Base-by-base conservation (phyloP, 345 rosid genomes). In the Carallia pectinifolia region DNA sequence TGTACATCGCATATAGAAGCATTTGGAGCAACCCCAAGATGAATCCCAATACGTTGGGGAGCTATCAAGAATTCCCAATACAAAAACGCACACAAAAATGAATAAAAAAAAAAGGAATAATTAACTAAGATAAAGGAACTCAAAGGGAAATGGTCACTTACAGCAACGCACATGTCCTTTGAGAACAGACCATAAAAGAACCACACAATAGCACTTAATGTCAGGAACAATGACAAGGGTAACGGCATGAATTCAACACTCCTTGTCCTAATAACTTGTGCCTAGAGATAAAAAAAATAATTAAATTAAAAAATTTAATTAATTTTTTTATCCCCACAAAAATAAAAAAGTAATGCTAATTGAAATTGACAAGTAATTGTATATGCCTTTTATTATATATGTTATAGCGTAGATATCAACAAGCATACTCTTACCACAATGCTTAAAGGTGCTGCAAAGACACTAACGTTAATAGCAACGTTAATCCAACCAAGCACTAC, bases 191-290 rank as follows among this genome's bases (percentile, higher is more conserved):
- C 99, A 53, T 91, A 95, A 33, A 80, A 78, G 72, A 92, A 90
- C 99, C 99, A 92, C 80, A 83, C 76, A 34, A 86, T 62, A 15
- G 99, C 99, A 64, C 89, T 86, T 68, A 92, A 31, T 27, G 97
- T 92, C 36, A 95, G 93, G 82, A 81, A 90, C 76, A 92, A 81
- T 15, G 99, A 92, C 23, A 95, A 71, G 68, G 77, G 76, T 68
- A 95, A 86, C 1, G 99, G 99, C 99, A 95, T 95, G 83, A 85
- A 95, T 69, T 90, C 97, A 8, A 95, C 99, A 52, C 99, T 95
- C 56, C 72, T 86, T 19, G 97, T 95, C 36, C 84, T 67, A 37
- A 95, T 77, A 4, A 95, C 97, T 70, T 75, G 86, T 61, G 88
- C 89, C 97, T 91, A 13, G 50, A 13, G 17, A 44, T 23, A 44